Evolutionary conservation across 352 stramenopile species (phyloP), one percentile per base, ranked within the genome.

Genomic region (Globisporangium cylindrosporum): DNA sequence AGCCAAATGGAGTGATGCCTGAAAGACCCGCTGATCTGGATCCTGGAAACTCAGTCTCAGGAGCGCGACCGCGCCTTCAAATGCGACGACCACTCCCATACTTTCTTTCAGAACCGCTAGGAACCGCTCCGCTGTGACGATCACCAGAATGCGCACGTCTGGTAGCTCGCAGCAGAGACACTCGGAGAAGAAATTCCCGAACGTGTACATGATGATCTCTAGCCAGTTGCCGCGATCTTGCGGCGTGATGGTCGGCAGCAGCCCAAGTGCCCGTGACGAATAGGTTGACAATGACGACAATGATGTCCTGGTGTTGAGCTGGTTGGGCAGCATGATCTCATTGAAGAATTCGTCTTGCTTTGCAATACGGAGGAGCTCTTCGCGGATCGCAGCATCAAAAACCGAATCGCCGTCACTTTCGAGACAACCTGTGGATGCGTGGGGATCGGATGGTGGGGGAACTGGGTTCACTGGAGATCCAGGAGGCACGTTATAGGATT

Each of bases 181-280:
- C 53, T 86, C 75, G 0, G 77, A 75, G 24, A 88, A 87, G 63
- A 85, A 79, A 9, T 51, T 65, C 24, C 82, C 82, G 63, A 91
- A 91, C 2, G 80, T 89, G 56, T 86, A 77, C 60, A 36, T 56
- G 20, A 73, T 69, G 68, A 77, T 79, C 67, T 60, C 53, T 12
- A 51, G n/a, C 36, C 62, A 34, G 56, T 70, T 74, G 66, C 68
- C 67, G 46, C 29, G 68, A 54, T 57, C 73, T 24, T 67, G 48
- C 12, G 55, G n/a, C 36, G 66, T 27, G 36, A 66, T 70, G 20
- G 38, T 51, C 8, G 66, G 58, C 10, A 66, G 46, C 27, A 59
- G 24, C 12, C 57, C 57, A 41, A 65, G 4, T 25, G 18, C 9
- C 20, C 54, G 8, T 18, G 48, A 58, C 14, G n/a, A 6, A 4